Conservation (phyloP, 1,284 basidiomycete genomes). For the Ustanciosporium gigantosporum region DNA sequence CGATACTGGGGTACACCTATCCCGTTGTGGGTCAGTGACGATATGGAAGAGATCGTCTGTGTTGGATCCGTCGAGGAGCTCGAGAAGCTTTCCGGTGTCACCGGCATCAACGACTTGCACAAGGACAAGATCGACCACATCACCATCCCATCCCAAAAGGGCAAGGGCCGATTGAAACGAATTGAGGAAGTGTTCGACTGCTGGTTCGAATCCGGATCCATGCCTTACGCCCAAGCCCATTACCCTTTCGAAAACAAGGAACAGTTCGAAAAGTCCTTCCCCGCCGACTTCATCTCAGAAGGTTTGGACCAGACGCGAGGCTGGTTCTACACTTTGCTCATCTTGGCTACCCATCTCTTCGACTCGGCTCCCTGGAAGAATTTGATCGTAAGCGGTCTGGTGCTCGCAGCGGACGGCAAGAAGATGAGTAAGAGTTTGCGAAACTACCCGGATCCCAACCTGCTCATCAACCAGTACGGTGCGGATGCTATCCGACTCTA, state of each 20-base stretch:
- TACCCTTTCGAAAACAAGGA: constrained; percentile 99
- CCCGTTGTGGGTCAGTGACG: constrained; percentile 93
- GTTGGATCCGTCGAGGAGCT: constrained; percentile 87
- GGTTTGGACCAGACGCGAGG: constrained; percentile 76
- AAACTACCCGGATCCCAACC: constrained; percentile 96
- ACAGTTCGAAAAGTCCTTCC: constrained; percentile 76
- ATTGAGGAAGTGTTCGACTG: constrained; percentile 99
- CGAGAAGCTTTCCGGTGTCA: constrained; percentile 81
- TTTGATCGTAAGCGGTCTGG: constrained; percentile 91
- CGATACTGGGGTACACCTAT: constrained; percentile 99
- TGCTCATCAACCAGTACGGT: constrained; percentile 88
- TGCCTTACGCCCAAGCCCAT: constrained; percentile 97
- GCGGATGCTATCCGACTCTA: constrained; percentile 97
- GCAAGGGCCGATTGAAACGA: constrained; percentile 83
- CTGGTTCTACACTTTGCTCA: constrained; percentile 99
- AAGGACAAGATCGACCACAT: constrained; percentile 93
- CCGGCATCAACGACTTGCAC: constrained; percentile 88
- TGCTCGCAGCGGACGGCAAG: constrained; percentile 96
- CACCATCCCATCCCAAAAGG: constrained; percentile 88
- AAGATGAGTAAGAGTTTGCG: constrained; percentile 99
- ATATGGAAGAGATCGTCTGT: constrained; percentile 88
- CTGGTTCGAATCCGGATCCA: constrained; percentile 99
- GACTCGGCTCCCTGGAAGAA: constrained; percentile 97
- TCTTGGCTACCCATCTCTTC: constrained; percentile 92
- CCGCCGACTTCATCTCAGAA: constrained; percentile 97